Base-by-base conservation (phyloP, 139 green algal species). In the Chlorella sorokiniana region DNA sequence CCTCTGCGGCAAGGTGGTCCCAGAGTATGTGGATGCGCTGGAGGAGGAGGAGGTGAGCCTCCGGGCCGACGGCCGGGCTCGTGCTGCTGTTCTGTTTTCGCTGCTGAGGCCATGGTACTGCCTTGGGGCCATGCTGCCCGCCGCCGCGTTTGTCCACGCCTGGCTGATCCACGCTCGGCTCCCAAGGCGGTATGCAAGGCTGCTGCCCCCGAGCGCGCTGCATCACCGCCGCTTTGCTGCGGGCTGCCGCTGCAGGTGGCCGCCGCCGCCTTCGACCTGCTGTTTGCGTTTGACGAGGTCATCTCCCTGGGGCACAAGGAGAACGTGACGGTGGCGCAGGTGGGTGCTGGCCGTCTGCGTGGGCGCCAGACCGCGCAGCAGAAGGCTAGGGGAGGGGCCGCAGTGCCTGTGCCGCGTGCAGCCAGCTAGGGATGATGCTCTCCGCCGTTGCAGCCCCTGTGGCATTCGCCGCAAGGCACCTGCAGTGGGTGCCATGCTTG, bases 281-380 rank as follows among this genome's bases (percentile, higher is more conserved):
- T 99, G 35, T 99, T 99, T 84, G 97, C 97, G 0, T 99, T 99
- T 89, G 97, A 99, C 78, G 97, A 99, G 85, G 95, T 98, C 76
- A 97, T 99, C 71, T 96, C 92, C 3, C 78, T 96, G 51, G 97
- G 97, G 4, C 87, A 97, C 86, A 98, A 98, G 87, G 86, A 90
- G 31, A 91, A 89, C 44, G 86, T 91, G 38, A 91, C 86, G 1
- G 69, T 84, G 54, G 48, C 65, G 29, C 92, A 94, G 83, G 94
- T 99, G 72, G 93, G 95, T 40, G 65, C 11, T 23, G 3, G 31
- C 27, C 29, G 27, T 10, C 4, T 38, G 29, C 25, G 8, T 44
- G 33, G 4, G 33, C 2, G 10, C 33, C 33, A 33, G 33, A 5
- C 4, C 33, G 33, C 2, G 2, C 8, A 23, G 64, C 56, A 33